These are phyloP conservation scores for Erigeron canadensis DNA, from an alignment of 129 eudicot species.

Conservation along the genomic window DNA sequence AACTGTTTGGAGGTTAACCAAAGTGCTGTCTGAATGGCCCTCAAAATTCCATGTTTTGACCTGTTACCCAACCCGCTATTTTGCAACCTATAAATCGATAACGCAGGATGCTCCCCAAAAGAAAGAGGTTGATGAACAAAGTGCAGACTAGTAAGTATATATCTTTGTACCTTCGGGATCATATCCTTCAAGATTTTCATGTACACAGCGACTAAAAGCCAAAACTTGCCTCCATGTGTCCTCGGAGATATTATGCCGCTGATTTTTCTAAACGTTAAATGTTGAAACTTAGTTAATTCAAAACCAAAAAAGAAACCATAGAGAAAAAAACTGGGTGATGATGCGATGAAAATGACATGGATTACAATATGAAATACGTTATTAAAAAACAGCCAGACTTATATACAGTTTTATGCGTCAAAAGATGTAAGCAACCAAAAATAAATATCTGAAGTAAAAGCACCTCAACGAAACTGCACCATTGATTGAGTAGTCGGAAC, in stretches of 20 bases:
- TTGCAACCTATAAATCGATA: not conserved
- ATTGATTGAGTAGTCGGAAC: slow-evolving; percentile 86
- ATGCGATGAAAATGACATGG: slow-evolving; percentile 5
- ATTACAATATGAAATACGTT: not conserved
- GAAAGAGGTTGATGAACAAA: not conserved
- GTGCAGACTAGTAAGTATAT: not conserved
- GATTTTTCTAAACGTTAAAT: slow-evolving; percentile 53
- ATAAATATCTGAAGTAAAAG: slow-evolving; percentile 3
- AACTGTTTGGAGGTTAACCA: too few relatives aligned
- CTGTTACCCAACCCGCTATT: not conserved
- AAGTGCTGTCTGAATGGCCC: too few relatives aligned
- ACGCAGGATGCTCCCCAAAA: not conserved
- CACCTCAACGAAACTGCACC: slow-evolving; percentile 97
- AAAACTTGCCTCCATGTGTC: slow-evolving; percentile 98
- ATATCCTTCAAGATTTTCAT: slow-evolving; percentile 95
- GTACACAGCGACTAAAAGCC: slow-evolving; percentile 93
- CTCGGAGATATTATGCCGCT: slow-evolving; percentile 94
- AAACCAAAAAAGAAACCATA: not conserved
- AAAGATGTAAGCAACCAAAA: slow-evolving; percentile 14
- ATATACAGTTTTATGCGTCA: not conserved
- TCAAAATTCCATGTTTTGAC: too few relatives aligned
- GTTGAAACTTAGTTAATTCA: slow-evolving; percentile 21
- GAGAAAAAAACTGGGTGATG: not conserved
- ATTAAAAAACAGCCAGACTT: not conserved
- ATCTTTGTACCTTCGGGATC: slow-evolving; percentile 82